phyloP scores from a whole-genome alignment of 192 early-diverging fungal species.

The Rhizophlyctis rosea region DNA sequence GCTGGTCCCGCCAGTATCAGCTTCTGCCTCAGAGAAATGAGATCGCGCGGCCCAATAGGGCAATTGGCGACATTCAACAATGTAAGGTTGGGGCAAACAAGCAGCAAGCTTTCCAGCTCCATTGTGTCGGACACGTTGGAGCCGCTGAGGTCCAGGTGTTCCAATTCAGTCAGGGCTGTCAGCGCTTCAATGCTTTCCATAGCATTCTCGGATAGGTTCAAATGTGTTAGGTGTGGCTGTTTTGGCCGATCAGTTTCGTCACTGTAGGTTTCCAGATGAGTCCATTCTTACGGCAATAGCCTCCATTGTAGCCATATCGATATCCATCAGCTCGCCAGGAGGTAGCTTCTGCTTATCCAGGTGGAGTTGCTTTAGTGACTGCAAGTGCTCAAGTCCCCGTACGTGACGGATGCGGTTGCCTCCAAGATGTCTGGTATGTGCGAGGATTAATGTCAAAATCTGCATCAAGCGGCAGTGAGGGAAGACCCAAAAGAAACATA shows the following conservation, averaged over 20 bases:
- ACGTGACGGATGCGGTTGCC: constrained; percentile 41
- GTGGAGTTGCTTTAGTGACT: constrained; percentile 42
- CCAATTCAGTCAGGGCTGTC: constrained; percentile 18
- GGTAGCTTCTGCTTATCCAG: constrained; percentile 43
- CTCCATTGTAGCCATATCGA: constrained; percentile 36
- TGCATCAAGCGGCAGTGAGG: background rate
- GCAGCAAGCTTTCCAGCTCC: background rate
- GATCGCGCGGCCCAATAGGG: constrained; percentile 25
- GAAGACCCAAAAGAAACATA: constrained; percentile 16
- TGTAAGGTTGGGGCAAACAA: background rate
- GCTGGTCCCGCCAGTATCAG: constrained; percentile 30
- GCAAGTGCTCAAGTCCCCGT: constrained; percentile 27
- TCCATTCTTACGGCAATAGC: constrained; percentile 30
- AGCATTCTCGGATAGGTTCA: constrained; percentile 16
- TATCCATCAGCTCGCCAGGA: constrained; percentile 20
- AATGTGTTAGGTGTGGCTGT: constrained; percentile 4
- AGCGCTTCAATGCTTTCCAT: constrained; percentile 28
- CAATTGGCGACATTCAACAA: constrained; percentile 21
- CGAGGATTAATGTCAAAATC: background rate
- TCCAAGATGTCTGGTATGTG: constrained; percentile 37
- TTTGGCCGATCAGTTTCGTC: background rate
- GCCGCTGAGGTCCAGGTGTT: constrained; percentile 35
- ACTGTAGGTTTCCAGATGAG: background rate
- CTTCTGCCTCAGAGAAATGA: constrained; percentile 35
- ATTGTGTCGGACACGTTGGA: constrained; percentile 41